Base-by-base conservation (phyloP, 768 basidiomycete species). In the Amyloporia xantha region DNA sequence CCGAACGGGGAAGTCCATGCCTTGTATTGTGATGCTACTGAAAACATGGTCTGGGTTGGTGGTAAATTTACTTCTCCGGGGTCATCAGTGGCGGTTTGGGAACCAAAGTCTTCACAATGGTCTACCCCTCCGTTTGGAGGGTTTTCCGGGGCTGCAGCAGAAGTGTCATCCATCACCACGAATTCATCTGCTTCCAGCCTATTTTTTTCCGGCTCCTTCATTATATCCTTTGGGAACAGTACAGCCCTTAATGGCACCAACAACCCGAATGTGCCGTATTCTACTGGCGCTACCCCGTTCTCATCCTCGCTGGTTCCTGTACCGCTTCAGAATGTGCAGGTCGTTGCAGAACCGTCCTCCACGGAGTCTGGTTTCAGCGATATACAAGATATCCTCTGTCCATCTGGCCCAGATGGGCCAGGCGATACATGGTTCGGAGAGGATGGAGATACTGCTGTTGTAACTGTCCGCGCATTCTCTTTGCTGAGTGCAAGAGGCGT, bases 221-320 rank as follows among this genome's bases (percentile, higher is more conserved):
- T 86, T 48, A 86, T 89, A 2, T 69, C 78, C 1, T 93, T 90
- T 61, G 66, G 67, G 24, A 81, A 81, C 39, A 76, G 70, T 53
- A 71, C 65, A 5, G 66, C 73, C 26, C 56, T 79, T 41, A 86
- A 82, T 60, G 76, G 76, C 53, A 82, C 82, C 36, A 85, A 85
- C 61, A 92, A 91, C 61, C 90, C 90, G 10, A 92, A 86, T 51
- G 82, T 92, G 3, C 90, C 90, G 11, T 83, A 80, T 58, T 92
- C 91, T 19, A 63, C 79, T 1, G 83, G 87, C 23, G 88, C 91
- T 12, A 84, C 88, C 0, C 86, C 88, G 0, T 91, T 89, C 63
- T 87, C 93, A 3, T 88, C 89, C 2, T 94, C 91, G 9, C 81
- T 96, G 42, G 91, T 93, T 30, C 87, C 89, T 15, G 70, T 92